A percentile compares a stretch with the other conserved stretches of the same genome.
These are phyloP conservation scores for Brassica nigra DNA, from an alignment of 345 rosid genomes.

Conservation along the genomic window DNA sequence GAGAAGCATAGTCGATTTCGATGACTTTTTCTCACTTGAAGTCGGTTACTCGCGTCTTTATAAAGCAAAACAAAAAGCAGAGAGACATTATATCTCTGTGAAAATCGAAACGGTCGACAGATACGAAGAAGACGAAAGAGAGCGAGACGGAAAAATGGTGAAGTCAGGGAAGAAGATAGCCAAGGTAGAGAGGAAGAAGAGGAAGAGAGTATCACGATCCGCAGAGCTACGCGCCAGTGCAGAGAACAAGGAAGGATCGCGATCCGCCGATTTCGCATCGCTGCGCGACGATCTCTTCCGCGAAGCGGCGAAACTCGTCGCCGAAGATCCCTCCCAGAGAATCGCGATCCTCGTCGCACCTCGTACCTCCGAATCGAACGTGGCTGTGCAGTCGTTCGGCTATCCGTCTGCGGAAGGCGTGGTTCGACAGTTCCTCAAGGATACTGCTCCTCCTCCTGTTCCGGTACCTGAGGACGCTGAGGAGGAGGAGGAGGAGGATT, in stretches of 20 bases:
- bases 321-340: not conserved
- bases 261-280: not conserved
- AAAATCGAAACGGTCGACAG: conserved; percentile 2
- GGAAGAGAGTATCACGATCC: not conserved
- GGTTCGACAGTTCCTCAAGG: not conserved
- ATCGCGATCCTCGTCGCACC: conserved; percentile 10
- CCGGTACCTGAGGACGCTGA: not conserved
- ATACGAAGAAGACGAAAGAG: not conserved
- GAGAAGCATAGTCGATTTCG: too few species aligned
- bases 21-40: too few species aligned
- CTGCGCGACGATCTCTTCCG: conserved; percentile 27
- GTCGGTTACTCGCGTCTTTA: not conserved
- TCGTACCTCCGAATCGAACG: not conserved
- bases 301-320: conserved; percentile 7
- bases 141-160: conserved; percentile 8
- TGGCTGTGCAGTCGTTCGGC: not conserved
- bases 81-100: not conserved
- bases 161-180: not conserved
- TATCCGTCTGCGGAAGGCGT: conserved; percentile 13
- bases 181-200: not conserved
- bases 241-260: not conserved
- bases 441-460: not conserved
- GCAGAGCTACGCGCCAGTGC: not conserved
- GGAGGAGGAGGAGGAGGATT: not conserved
- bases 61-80: not conserved